Evolutionary conservation across 176 grass and related monocot genomes (phyloP).

Genomic region (Carex pumila): DNA sequence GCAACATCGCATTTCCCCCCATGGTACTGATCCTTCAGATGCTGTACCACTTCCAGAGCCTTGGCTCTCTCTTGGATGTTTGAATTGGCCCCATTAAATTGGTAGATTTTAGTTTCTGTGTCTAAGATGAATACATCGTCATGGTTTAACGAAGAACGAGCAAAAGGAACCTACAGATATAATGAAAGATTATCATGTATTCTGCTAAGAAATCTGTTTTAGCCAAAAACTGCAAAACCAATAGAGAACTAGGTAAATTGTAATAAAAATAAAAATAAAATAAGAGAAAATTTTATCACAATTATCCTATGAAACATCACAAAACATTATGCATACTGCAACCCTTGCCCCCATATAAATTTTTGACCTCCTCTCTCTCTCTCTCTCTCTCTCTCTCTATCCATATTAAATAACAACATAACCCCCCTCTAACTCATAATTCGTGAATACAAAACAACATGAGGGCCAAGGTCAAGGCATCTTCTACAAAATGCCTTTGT

Average conservation of each 20-base stretch:
- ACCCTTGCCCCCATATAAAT: neutral
- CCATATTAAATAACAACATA: neutral
- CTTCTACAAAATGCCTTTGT: neutral
- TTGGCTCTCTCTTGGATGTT: slow-evolving; percentile 99
- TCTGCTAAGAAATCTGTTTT: slow-evolving; percentile 11
- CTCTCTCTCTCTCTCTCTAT: neutral
- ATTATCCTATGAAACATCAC: neutral
- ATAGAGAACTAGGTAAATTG: neutral
- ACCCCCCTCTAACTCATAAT: neutral
- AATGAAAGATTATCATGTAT: slow-evolving; percentile 16
- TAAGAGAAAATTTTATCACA: neutral
- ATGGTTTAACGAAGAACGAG: slow-evolving; percentile 82
- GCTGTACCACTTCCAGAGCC: slow-evolving; percentile 87
- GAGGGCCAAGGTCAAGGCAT: neutral
- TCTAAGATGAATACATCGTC: slow-evolving; percentile 98
- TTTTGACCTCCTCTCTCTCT: neutral
- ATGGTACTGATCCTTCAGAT: slow-evolving; percentile 91
- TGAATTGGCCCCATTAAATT: slow-evolving; percentile 96
- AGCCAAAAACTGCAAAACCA: neutral
- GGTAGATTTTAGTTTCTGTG: slow-evolving; percentile 77
- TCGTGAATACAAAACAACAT: neutral
- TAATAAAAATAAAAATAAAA: neutral
- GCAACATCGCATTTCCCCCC: slow-evolving; percentile 79
- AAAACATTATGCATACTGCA: neutral
- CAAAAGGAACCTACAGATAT: slow-evolving; percentile 82